Conservation (phyloP, 345 rosid species). For the Eucalyptus pauciflora region DNA sequence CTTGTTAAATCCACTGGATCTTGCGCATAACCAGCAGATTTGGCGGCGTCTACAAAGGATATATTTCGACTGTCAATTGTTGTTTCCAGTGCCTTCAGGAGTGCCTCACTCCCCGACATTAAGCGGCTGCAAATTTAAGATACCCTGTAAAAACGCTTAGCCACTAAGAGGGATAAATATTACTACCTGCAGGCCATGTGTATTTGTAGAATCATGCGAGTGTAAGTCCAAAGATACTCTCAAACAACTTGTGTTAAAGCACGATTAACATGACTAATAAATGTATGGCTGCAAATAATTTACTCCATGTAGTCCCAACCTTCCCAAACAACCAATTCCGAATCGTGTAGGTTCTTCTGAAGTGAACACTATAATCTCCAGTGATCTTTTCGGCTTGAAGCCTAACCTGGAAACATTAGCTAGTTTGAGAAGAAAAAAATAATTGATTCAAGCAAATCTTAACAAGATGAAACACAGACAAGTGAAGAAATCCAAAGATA, state of each 20-base stretch:
- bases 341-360: constrained; percentile 97
- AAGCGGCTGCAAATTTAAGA: constrained; percentile 53
- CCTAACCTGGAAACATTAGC: constrained; percentile 43
- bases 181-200: not conserved
- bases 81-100: constrained; percentile 46
- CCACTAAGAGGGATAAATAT: not conserved
- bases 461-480: not conserved
- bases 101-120: constrained; percentile 58
- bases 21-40: constrained; percentile 68
- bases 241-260: not conserved
- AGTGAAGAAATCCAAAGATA: not conserved
- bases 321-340: constrained; percentile 95
- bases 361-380: constrained; percentile 82
- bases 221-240: not conserved
- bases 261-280: not conserved
- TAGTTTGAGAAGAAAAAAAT: not conserved
- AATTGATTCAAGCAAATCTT: not conserved
- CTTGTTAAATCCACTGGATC: constrained; percentile 42
- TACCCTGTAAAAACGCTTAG: not conserved
- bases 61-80: constrained; percentile 62
- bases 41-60: constrained; percentile 74
- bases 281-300: not conserved
- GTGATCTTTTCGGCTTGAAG: constrained; percentile 71
- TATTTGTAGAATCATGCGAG: not conserved
- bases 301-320: constrained; percentile 23